Evolutionary conservation across 2,329 filamentous ascomycete species (phyloP).

Genomic region (Alternaria triticimaculans): DNA sequence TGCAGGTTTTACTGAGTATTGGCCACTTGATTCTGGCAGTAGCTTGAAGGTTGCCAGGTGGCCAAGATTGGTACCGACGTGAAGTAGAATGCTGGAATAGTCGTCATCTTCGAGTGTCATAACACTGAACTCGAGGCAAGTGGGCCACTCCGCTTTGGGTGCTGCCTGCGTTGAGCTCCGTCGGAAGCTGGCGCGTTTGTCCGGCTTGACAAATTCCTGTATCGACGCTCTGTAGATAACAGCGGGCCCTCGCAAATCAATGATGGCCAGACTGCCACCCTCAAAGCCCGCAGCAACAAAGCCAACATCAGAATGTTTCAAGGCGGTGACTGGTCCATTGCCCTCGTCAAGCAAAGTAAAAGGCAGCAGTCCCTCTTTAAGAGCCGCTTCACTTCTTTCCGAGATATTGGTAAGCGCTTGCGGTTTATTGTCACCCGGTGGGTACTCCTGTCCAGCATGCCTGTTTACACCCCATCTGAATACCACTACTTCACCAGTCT

Average conservation of each 20-base stretch:
- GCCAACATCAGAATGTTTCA: conserved; percentile 89
- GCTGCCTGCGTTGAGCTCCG: conserved; percentile 59
- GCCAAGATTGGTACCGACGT: conserved; percentile 86
- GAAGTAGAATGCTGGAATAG: conserved; percentile 92
- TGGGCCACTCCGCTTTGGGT: conserved; percentile 72
- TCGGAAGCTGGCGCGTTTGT: conserved; percentile 76
- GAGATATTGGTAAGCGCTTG: conserved; percentile 74
- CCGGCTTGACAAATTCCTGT: conserved; percentile 75
- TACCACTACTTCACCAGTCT: conserved; percentile 81
- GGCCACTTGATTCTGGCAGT: conserved; percentile 71
- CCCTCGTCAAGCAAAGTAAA: conserved; percentile 82
- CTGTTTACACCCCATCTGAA: conserved; percentile 89
- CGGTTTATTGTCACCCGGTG: conserved; percentile 56
- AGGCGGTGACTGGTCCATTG: conserved; percentile 78
- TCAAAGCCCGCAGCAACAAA: conserved; percentile 90
- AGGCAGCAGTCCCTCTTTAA: conserved; percentile 84
- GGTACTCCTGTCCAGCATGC: conserved; percentile 69
- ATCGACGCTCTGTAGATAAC: conserved; percentile 80
- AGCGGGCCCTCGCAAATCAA: conserved; percentile 86
- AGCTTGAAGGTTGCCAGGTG: conserved; percentile 90
- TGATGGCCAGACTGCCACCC: conserved; percentile 77
- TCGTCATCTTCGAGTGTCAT: conserved; percentile 92
- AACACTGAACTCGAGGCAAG: conserved; percentile 82
- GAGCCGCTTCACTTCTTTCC: conserved; percentile 70
- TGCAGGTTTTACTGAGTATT: conserved; percentile 75